Conservation (phyloP, 1,284 basidiomycete genomes). For the Cystobasidium sp. region DNA sequence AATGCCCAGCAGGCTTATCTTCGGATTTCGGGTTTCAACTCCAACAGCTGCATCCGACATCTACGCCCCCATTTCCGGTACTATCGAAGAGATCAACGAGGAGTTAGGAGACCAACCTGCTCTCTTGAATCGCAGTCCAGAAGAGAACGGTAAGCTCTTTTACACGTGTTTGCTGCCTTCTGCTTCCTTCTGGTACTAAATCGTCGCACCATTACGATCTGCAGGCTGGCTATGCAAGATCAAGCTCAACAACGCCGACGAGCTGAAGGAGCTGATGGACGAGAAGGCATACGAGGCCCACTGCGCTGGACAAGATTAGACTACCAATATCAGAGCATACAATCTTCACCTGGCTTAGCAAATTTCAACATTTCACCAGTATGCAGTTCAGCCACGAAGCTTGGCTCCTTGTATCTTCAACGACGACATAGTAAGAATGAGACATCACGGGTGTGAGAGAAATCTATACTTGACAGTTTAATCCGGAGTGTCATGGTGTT, state of each 20-base stretch:
- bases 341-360: too few species aligned
- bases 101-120: conserved; percentile 71
- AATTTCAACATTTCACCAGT: too few species aligned
- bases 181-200: neutral
- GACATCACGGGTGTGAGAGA: too few species aligned
- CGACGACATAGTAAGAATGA: too few species aligned
- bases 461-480: neutral
- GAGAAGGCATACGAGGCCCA: conserved; percentile 77
- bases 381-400: too few species aligned
- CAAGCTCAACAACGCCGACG: conserved; percentile 73
- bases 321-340: neutral
- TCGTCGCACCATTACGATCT: neutral
- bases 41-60: conserved; percentile 57
- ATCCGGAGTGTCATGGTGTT: neutral
- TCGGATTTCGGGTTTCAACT: neutral
- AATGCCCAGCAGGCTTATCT: neutral
- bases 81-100: conserved; percentile 78
- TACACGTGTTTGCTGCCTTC: conserved; percentile 10
- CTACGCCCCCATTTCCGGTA: conserved; percentile 90
- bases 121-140: conserved; percentile 86
- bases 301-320: conserved; percentile 62
- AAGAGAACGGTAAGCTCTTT: conserved; percentile 73
- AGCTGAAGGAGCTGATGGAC: conserved; percentile 76
- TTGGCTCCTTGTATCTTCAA: too few species aligned
- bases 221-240: conserved; percentile 96